A percentile compares a stretch with the other conserved stretches of the same genome.
Conservation (phyloP, 2,329 filamentous ascomycete genomes). For the Colletotrichum tabaci region DNA sequence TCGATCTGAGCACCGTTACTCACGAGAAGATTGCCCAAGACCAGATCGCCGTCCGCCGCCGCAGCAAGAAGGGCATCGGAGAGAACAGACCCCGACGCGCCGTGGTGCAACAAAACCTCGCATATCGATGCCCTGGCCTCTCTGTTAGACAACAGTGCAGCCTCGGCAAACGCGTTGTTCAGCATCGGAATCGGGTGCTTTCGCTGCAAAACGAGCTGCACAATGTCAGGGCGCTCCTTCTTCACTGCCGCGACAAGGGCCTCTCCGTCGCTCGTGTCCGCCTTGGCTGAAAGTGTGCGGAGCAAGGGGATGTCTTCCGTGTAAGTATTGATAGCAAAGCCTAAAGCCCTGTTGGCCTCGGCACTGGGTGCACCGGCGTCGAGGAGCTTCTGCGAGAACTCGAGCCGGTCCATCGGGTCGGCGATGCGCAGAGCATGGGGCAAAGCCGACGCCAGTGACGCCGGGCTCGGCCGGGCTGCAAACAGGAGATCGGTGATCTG, state of each 20-base stretch:
- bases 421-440: slow-evolving; percentile 66
- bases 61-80: slow-evolving; percentile 67
- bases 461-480: slow-evolving; percentile 55
- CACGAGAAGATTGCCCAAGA: slow-evolving; percentile 66
- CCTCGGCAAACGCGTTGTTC: slow-evolving; percentile 59
- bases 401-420: slow-evolving; percentile 66
- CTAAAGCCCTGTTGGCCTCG: slow-evolving; percentile 67
- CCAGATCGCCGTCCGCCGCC: slow-evolving; percentile 67
- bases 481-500: slow-evolving; percentile 66
- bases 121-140: slow-evolving; percentile 60
- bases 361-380: slow-evolving; percentile 62
- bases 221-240: slow-evolving; percentile 60
- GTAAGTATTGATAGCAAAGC: slow-evolving; percentile 64
- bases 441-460: slow-evolving; percentile 64
- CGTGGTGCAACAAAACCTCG: slow-evolving; percentile 60
- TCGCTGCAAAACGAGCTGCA: slow-evolving; percentile 61
- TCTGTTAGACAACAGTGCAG: slow-evolving; percentile 58
- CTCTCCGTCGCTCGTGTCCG: slow-evolving; percentile 66
- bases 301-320: slow-evolving; percentile 66
- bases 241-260: slow-evolving; percentile 63
- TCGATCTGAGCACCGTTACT: slow-evolving; percentile 66
- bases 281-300: slow-evolving; percentile 59
- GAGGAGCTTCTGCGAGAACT: slow-evolving; percentile 65
- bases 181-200: slow-evolving; percentile 57
- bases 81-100: slow-evolving; percentile 61